phyloP scores from a whole-genome alignment of 768 basidiomycete genomes.

The Ramaria sp. region DNA sequence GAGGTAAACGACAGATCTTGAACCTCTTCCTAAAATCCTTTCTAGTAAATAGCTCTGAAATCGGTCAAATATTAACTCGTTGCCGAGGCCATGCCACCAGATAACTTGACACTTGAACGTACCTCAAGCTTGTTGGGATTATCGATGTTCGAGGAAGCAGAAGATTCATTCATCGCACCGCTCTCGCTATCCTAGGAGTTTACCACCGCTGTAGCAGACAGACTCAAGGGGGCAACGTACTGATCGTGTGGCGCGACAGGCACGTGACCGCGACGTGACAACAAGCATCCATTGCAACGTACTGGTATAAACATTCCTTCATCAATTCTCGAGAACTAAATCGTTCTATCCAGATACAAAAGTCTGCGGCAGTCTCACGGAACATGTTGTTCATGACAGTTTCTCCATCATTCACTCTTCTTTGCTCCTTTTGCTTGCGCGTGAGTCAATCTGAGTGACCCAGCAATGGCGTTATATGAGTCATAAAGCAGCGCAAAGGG shows the following conservation, averaged over 20 bases:
- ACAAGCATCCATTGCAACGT: too few species aligned
- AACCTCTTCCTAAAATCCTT: slow-evolving; percentile 16
- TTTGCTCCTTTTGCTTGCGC: slow-evolving; percentile 1
- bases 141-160: background rate
- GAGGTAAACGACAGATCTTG: slow-evolving; percentile 23
- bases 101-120: background rate
- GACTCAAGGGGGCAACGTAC: background rate
- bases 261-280: background rate
- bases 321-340: too few species aligned
- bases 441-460: slow-evolving; percentile 35
- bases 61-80: background rate
- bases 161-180: background rate
- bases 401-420: background rate
- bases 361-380: too few species aligned
- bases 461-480: slow-evolving; percentile 62
- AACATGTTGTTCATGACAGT: too few species aligned
- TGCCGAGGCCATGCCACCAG: background rate
- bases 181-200: background rate
- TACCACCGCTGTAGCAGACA: background rate
- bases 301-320: too few species aligned
- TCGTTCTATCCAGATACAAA: too few species aligned
- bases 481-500: slow-evolving; percentile 70
- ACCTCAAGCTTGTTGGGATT: background rate
- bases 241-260: background rate
- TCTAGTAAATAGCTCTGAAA: slow-evolving; percentile 8